Conservation (phyloP, 768 basidiomycete species). For the Suillus variegatus region DNA sequence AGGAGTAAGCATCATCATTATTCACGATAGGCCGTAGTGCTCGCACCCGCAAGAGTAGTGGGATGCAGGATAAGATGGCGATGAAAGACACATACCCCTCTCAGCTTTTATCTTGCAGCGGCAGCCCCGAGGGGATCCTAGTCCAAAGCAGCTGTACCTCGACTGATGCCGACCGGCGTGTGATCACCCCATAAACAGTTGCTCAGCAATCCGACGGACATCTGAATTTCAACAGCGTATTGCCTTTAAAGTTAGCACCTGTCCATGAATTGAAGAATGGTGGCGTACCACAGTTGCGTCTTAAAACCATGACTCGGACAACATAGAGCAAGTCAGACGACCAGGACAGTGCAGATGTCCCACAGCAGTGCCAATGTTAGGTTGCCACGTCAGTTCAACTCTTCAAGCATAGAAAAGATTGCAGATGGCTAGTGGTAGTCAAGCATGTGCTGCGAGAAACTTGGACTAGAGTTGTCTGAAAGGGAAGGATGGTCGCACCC, state of each 20-base stretch:
- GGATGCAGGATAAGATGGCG: neutral
- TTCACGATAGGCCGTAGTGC: neutral
- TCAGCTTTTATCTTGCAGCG: neutral
- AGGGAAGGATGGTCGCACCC: neutral
- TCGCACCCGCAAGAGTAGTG: neutral
- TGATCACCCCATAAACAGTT: neutral
- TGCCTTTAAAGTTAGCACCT: neutral
- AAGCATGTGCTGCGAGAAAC: neutral
- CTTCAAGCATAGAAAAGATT: neutral
- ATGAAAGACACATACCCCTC: neutral
- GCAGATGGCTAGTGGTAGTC: neutral
- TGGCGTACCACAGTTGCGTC: neutral
- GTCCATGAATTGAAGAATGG: neutral
- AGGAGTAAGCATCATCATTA: constrained; percentile 15
- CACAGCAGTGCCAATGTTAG: neutral
- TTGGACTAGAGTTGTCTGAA: neutral
- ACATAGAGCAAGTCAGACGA: neutral
- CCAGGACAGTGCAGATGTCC: neutral
- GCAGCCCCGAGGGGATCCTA: neutral
- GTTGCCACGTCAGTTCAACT: neutral
- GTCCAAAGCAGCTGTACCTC: neutral
- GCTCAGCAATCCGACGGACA: neutral
- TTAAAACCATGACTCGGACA: neutral
- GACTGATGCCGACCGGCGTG: neutral
- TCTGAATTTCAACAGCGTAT: neutral